Evolutionary conservation across 768 basidiomycete genomes (phyloP).

Genomic region (Saitozyma podzolica): DNA sequence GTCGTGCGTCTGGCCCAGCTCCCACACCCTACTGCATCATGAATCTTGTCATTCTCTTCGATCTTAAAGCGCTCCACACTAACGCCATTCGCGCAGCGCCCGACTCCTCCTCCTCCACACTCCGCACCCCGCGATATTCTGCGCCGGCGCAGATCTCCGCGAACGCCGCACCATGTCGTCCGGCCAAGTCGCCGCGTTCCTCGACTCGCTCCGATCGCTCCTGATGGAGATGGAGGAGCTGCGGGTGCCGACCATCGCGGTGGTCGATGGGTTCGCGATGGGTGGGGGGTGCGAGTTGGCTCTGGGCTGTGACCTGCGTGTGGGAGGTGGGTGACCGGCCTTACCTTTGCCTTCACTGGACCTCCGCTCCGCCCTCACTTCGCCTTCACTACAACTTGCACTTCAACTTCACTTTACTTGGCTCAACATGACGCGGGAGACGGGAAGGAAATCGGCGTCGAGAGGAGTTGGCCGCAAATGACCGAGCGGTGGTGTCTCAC

Average conservation of each 20-base stretch:
- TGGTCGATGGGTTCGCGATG: constrained; percentile 88
- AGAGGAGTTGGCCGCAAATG: too few species aligned
- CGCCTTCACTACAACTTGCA: not conserved
- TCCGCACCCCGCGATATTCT: constrained; percentile 74
- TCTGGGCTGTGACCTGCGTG: constrained; percentile 84
- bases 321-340: constrained; percentile 63
- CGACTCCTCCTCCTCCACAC: constrained; percentile 83
- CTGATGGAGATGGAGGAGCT: constrained; percentile 75
- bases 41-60: not conserved
- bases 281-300: constrained; percentile 89
- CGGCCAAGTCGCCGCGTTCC: constrained; percentile 72
- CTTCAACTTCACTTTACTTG: not conserved
- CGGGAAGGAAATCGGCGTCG: too few species aligned
- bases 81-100: constrained; percentile 56
- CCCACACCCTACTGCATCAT: not conserved
- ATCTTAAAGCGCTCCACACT: not conserved
- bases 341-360: constrained; percentile 24
- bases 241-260: constrained; percentile 79
- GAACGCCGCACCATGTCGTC: constrained; percentile 83
- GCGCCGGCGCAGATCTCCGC: constrained; percentile 84
- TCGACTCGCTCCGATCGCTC: constrained; percentile 69
- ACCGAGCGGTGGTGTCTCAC: too few species aligned
- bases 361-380: not conserved
- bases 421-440: too few species aligned
- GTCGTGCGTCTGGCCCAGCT: constrained; percentile 55